A percentile compares a stretch with the other conserved stretches of the same genome.
Conservation (phyloP, 1,284 basidiomycete genomes). For the Chalciporus sp. region DNA sequence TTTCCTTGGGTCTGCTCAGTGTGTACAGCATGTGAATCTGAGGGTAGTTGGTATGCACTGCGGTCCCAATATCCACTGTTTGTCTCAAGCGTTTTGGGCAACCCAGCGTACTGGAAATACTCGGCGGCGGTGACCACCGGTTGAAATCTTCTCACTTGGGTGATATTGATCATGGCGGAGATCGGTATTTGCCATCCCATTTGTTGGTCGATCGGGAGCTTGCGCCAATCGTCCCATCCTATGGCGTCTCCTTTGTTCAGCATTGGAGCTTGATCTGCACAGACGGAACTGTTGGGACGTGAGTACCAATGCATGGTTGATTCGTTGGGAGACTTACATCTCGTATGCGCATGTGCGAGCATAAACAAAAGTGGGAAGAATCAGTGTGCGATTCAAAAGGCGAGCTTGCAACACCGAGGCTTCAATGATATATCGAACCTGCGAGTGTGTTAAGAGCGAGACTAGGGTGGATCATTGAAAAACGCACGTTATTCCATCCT, state of each 20-base stretch:
- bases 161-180: conserved; percentile 42
- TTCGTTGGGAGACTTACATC: conserved; percentile 19
- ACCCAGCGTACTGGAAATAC: conserved; percentile 39
- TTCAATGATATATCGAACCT: conserved; percentile 45
- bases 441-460: neutral
- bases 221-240: conserved; percentile 36
- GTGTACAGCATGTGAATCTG: conserved; percentile 4
- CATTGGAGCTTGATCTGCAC: conserved; percentile 38
- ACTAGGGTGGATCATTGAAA: neutral
- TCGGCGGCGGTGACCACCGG: conserved; percentile 39
- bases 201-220: conserved; percentile 39
- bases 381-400: conserved; percentile 40
- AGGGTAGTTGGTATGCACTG: conserved; percentile 23
- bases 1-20: conserved; percentile 6
- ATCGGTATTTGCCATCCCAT: conserved; percentile 40
- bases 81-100: conserved; percentile 34
- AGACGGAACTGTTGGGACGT: conserved; percentile 21
- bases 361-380: conserved; percentile 43
- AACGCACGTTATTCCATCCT: conserved; percentile 41
- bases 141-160: conserved; percentile 38
- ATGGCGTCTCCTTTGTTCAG: conserved; percentile 41
- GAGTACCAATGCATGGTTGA: neutral
- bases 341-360: conserved; percentile 42
- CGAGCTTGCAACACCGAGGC: conserved; percentile 39
- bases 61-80: conserved; percentile 41